phyloP scores from a whole-genome alignment of 257 asterid species.

The Petrea volubilis region DNA sequence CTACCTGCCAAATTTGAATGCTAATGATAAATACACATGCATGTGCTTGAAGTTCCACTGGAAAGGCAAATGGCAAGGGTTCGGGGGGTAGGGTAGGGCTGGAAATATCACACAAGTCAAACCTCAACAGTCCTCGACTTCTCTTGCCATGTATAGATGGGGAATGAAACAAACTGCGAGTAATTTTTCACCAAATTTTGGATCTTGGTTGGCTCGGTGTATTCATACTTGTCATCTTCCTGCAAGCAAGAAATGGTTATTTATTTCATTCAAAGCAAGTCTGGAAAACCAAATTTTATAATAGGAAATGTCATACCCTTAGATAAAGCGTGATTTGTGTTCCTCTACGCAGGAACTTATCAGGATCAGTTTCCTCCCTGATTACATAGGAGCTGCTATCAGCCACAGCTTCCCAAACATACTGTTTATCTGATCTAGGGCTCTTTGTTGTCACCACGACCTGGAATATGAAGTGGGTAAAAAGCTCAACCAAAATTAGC shows the following conservation, averaged over 20 bases:
- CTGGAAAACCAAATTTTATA: too few relatives aligned
- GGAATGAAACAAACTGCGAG: slow-evolving; percentile 95
- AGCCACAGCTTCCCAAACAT: slow-evolving; percentile 89
- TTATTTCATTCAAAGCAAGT: too few relatives aligned
- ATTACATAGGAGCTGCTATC: slow-evolving; percentile 86
- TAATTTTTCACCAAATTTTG: slow-evolving; percentile 93
- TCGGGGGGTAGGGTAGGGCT: neutral
- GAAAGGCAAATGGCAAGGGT: neutral
- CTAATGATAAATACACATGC: neutral
- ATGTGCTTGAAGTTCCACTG: neutral
- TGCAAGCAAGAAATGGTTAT: slow-evolving; percentile 32
- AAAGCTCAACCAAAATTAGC: slow-evolving; percentile 15
- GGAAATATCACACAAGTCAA: neutral
- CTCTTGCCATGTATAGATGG: slow-evolving; percentile 94
- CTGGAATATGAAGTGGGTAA: slow-evolving; percentile 37
- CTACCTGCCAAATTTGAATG: slow-evolving; percentile 61
- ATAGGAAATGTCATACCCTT: slow-evolving; percentile 53
- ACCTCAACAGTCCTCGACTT: slow-evolving; percentile 94
- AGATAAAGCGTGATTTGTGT: slow-evolving; percentile 89
- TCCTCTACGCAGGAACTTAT: slow-evolving; percentile 68
- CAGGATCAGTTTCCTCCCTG: slow-evolving; percentile 82
- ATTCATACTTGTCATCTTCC: slow-evolving; percentile 96
- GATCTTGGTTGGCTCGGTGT: slow-evolving; percentile 78
- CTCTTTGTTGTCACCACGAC: slow-evolving; percentile 92
- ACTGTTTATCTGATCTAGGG: slow-evolving; percentile 91